phyloP scores from a whole-genome alignment of 164 flowering plant species.

The Dillenia suffruticosa region DNA sequence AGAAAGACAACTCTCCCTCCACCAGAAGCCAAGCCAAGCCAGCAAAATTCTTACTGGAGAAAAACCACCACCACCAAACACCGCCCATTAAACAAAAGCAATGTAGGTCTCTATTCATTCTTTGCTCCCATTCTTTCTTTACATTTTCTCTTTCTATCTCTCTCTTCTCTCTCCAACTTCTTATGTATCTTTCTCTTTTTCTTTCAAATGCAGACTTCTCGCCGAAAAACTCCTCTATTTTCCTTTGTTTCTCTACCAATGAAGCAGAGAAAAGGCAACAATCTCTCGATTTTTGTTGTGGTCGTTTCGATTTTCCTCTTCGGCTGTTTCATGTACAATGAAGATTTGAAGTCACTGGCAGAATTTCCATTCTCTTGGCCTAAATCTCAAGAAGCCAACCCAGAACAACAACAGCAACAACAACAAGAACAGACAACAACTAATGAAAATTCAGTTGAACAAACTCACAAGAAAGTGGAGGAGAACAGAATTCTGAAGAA shows the following conservation, averaged over 20 bases:
- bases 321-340: constrained; percentile 91
- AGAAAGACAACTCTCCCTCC: constrained; percentile 46
- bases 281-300: constrained; percentile 66
- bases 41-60: constrained; percentile 21
- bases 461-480: constrained; percentile 2
- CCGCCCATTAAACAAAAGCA: constrained; percentile 17
- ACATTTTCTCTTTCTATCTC: constrained; percentile 8
- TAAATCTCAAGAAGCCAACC: constrained; percentile 26
- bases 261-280: constrained; percentile 64
- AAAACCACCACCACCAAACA: constrained; percentile 34
- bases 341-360: constrained; percentile 87
- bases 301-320: constrained; percentile 73
- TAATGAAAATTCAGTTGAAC: constrained; percentile 14
- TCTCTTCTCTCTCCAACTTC: constrained; percentile 2
- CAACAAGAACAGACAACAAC: constrained; percentile 18
- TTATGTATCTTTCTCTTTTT: not conserved
- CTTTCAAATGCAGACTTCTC: constrained; percentile 45
- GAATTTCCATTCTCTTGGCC: constrained; percentile 79
- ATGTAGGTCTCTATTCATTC: constrained; percentile 1
- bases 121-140: not conserved
- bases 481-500: constrained; percentile 7
- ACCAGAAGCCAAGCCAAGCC: constrained; percentile 23
- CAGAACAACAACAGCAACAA: constrained; percentile 4
- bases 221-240: constrained; percentile 45
- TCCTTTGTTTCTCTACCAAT: constrained; percentile 31